Percentiles rank a stretch among this genome's conserved stretches.
Evolutionary conservation across 345 rosid genomes (phyloP).

Genomic region (Salix brachista): DNA sequence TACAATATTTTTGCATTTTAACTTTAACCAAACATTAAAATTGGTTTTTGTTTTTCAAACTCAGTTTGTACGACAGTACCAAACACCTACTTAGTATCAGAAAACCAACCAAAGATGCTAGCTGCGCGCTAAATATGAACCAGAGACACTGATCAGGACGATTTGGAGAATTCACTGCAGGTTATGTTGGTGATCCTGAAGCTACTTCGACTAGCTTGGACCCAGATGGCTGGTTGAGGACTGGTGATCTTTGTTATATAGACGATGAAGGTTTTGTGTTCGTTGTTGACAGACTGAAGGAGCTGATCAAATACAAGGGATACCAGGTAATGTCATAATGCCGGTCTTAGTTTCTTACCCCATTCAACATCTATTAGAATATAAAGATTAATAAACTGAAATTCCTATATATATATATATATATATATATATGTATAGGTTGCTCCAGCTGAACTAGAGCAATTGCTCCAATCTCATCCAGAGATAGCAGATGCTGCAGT

Average conservation of each 20-base stretch:
- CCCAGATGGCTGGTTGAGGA: slow-evolving; percentile 36
- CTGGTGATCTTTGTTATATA: slow-evolving; percentile 41
- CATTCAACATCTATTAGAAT: background rate
- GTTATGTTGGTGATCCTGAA: slow-evolving; percentile 28
- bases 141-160: background rate
- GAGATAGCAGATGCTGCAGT: slow-evolving; percentile 54
- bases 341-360: background rate
- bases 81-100: too few species aligned
- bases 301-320: slow-evolving; percentile 41
- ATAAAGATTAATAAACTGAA: background rate
- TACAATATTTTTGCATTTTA: too few species aligned
- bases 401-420: too few species aligned
- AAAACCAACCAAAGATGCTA: too few species aligned
- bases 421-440: slow-evolving; percentile 27
- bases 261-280: slow-evolving; percentile 34
- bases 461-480: slow-evolving; percentile 40
- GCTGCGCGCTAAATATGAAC: too few species aligned
- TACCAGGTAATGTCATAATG: slow-evolving; percentile 27
- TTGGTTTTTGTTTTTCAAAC: too few species aligned
- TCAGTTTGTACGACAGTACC: too few species aligned
- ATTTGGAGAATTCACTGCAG: slow-evolving; percentile 2
- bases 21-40: too few species aligned
- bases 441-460: slow-evolving; percentile 55
- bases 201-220: slow-evolving; percentile 22
- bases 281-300: slow-evolving; percentile 42